Conservation (phyloP, 208 protist genomes). For the Trypanosoma brucei region DNA sequence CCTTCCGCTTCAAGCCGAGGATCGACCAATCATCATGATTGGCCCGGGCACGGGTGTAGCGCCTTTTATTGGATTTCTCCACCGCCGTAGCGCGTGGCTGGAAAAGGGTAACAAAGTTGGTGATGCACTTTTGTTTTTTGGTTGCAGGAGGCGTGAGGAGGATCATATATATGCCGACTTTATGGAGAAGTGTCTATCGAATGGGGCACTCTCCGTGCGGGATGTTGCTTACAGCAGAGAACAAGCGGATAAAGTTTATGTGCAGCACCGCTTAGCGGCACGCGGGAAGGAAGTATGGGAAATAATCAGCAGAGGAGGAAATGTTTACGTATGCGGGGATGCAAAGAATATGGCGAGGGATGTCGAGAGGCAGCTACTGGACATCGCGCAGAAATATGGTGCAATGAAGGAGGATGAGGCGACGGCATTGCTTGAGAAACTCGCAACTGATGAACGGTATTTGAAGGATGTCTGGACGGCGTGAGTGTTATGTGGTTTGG, state of each 20-base stretch:
- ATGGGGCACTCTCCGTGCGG: slow-evolving; percentile 57
- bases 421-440: slow-evolving; percentile 41
- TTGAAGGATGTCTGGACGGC: slow-evolving; percentile 85
- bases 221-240: slow-evolving; percentile 86
- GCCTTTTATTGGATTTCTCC: slow-evolving; percentile 94
- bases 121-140: slow-evolving; percentile 86
- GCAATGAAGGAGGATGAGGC: slow-evolving; percentile 42
- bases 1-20: slow-evolving; percentile 72
- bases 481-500: not conserved
- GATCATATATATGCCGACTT: slow-evolving; percentile 86
- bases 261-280: slow-evolving; percentile 83
- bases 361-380: slow-evolving; percentile 68
- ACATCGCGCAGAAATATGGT: slow-evolving; percentile 45
- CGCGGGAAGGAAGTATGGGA: slow-evolving; percentile 65
- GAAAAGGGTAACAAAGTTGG: slow-evolving; percentile 67
- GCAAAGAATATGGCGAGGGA: slow-evolving; percentile 89
- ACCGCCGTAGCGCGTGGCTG: slow-evolving; percentile 75
- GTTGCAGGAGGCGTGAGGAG: slow-evolving; percentile 67
- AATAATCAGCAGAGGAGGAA: slow-evolving; percentile 58
- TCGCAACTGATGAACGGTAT: slow-evolving; percentile 64
- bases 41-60: slow-evolving; percentile 94
- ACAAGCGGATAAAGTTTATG: slow-evolving; percentile 80
- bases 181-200: slow-evolving; percentile 50
- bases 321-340: slow-evolving; percentile 91
- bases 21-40: slow-evolving; percentile 91